Evolutionary conservation across 805 yeast genomes (phyloP).

Genomic region (Saccharomycopsis oosterbeekiorum): DNA sequence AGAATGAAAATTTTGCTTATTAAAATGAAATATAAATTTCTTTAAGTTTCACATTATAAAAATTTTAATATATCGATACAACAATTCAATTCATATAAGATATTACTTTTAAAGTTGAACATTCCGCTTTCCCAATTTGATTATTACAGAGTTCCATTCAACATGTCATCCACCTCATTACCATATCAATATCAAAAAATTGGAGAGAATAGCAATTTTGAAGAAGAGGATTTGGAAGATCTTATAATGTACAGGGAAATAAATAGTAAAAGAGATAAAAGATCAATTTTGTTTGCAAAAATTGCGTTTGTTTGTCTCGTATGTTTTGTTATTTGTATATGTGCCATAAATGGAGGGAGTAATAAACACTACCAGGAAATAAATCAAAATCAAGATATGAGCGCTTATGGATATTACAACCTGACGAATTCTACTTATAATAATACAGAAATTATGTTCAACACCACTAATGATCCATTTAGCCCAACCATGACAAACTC

Average conservation of each 20-base stretch:
- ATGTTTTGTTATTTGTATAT: not conserved
- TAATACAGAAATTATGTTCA: no score
- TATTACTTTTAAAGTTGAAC: not conserved
- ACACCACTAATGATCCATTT: not conserved
- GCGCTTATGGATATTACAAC: not conserved
- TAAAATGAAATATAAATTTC: no score
- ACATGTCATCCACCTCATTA: not conserved
- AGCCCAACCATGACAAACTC: not conserved
- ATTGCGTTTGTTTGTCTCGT: not conserved
- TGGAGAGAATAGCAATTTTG: not conserved
- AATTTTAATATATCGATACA: no score
- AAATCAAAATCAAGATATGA: not conserved
- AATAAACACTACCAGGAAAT: not conserved
- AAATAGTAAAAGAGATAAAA: not conserved
- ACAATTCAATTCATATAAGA: no score
- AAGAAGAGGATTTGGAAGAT: conserved; percentile 8
- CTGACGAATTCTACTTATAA: not conserved
- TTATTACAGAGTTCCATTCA: not conserved
- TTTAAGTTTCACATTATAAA: no score
- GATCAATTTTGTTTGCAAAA: conserved; percentile 9
- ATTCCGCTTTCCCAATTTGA: no score
- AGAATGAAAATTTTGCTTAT: no score
- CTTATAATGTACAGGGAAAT: conserved; percentile 4
- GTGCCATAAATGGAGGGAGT: not conserved
- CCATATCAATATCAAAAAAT: not conserved